phyloP scores from a whole-genome alignment of 768 basidiomycete genomes.

The Clitopilus hobsonii region DNA sequence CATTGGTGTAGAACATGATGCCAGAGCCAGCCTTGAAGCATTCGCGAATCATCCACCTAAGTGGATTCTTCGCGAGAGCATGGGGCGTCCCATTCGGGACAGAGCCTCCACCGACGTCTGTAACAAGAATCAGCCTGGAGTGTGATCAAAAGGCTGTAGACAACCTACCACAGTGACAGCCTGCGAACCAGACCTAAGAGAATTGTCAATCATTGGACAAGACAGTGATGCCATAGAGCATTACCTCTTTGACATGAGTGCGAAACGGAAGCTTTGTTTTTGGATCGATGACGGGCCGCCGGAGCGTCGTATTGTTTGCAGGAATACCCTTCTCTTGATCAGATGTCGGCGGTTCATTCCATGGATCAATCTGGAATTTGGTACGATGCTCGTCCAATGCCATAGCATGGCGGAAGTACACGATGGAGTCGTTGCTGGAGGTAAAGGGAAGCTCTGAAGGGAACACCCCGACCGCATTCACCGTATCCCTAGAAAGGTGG shows the following conservation, averaged over 20 bases:
- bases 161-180: conserved; percentile 61
- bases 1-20: conserved; percentile 48
- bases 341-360: conserved; percentile 32
- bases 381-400: conserved; percentile 58
- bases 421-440: conserved; percentile 48
- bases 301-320: neutral
- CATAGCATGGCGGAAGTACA: conserved; percentile 61
- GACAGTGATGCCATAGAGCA: no score
- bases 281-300: no score
- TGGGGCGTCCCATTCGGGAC: conserved; percentile 36
- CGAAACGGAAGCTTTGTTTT: no score
- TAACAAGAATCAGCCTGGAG: neutral
- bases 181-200: conserved; percentile 73
- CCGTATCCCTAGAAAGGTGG: conserved; percentile 49
- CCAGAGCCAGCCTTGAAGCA: conserved; percentile 51
- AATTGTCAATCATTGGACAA: neutral
- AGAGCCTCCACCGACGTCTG: conserved; percentile 73
- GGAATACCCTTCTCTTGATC: neutral
- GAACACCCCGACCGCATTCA: conserved; percentile 56
- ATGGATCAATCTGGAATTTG: conserved; percentile 54
- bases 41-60: conserved; percentile 81
- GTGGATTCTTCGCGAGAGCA: conserved; percentile 53
- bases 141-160: neutral
- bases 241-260: conserved; percentile 54
- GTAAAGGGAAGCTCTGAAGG: conserved; percentile 54